phyloP scores from a whole-genome alignment of 2,329 filamentous ascomycete species.

The Neonectria sp. region DNA sequence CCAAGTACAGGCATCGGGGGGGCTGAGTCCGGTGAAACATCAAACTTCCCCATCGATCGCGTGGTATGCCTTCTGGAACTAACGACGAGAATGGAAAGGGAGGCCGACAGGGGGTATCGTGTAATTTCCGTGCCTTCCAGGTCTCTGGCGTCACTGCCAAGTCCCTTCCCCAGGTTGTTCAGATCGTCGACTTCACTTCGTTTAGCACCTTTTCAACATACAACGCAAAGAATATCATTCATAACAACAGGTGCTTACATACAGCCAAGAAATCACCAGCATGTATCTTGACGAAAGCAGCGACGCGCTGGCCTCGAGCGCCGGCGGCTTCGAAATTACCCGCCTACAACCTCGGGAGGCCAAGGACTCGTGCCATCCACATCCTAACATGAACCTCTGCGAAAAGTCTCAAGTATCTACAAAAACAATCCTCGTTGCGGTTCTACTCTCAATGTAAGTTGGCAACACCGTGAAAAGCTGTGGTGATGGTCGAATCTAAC shows the following conservation, averaged over 20 bases:
- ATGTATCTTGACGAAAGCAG: constrained; percentile 36
- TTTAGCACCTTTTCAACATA: background rate
- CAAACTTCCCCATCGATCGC: constrained; percentile 21
- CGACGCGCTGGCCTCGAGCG: constrained; percentile 23
- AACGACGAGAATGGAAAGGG: constrained; percentile 26
- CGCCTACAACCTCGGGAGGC: constrained; percentile 40
- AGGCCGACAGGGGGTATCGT: constrained; percentile 14
- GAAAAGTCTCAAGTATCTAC: constrained; percentile 40
- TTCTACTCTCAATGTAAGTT: constrained; percentile 38
- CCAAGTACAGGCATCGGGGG: too few species aligned
- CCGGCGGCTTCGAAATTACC: constrained; percentile 29
- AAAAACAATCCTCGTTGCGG: constrained; percentile 32
- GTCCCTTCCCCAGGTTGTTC: background rate
- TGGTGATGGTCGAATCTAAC: constrained; percentile 1
- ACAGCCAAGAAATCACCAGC: constrained; percentile 1
- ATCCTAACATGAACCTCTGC: constrained; percentile 38
- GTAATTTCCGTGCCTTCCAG: constrained; percentile 22
- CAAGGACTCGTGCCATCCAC: constrained; percentile 36
- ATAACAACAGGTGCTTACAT: background rate
- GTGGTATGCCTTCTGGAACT: constrained; percentile 33
- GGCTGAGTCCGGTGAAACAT: constrained; percentile 45
- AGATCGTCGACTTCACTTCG: constrained; percentile 7
- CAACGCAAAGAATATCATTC: background rate
- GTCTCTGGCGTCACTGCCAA: background rate
- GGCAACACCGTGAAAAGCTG: background rate